Base-by-base conservation (phyloP, 2,329 filamentous ascomycete species). In the Achaetomium macrosporum region DNA sequence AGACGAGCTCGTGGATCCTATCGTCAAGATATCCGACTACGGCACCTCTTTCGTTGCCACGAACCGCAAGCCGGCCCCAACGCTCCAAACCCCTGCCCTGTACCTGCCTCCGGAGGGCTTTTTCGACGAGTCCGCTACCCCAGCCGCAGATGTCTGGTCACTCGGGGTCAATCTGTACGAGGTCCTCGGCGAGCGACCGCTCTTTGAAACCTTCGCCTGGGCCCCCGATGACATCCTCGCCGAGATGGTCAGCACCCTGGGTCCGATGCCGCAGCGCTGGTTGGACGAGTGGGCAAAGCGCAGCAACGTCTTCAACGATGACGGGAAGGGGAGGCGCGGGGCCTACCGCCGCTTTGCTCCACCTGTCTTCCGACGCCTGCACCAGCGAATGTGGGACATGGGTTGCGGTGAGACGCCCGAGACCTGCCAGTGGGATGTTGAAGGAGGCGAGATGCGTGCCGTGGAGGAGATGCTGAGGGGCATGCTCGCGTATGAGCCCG, bases 151-250 rank as follows among this genome's bases (percentile, higher is more conserved):
- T 37, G 55, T 62, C 46, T 64, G 59, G 57, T 60, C 58, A 16
- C 58, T 63, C 16, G 61, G 59, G 33, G 57, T 61, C 15, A 59
- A 31, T 51, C 45, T 63, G 11, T 62, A 63, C 48, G 61, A 64
- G 47, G 20, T 59, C 16, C 53, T 61, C 15, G 59, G 61, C 51
- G 59, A 61, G 35, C 48, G 58, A 15, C 12, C 42, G 29, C 56
- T 64, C 16, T 60, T 62, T 31, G 58, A 63, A 41, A 51, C 56
- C 8, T 59, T 61, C 33, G 29, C 17, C n/a, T 47, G 56, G 33
- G 62, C 59, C 50, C 52, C 40, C 19, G 58, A 62, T 41, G 54
- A 60, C 45, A 58, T 64, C 42, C 43, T 58, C 19, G 58, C 51
- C 31, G 58, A 63, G 9, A 60, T 61, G 33, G 33, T 61, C 33